phyloP scores from a whole-genome alignment of 257 asterid species.

The Dorcoceras hygrometricum region DNA sequence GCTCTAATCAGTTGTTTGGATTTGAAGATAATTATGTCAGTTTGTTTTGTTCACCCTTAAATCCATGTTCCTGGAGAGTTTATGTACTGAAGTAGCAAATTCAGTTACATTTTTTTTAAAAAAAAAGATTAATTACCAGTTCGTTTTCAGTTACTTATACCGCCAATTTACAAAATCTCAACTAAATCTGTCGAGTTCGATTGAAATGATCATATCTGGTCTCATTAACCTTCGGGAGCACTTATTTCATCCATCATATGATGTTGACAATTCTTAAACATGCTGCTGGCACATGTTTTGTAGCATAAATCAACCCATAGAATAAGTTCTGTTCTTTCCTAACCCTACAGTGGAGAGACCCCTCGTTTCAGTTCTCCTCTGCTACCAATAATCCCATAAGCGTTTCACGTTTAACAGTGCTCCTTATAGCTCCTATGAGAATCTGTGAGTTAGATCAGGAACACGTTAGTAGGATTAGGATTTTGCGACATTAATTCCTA shows the following conservation, averaged over 20 bases:
- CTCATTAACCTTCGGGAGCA: neutral
- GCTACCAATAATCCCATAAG: neutral
- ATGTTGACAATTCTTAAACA: neutral
- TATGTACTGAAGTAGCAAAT: too few relatives aligned
- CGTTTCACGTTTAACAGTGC: neutral
- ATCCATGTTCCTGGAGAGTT: too few relatives aligned
- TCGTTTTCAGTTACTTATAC: constrained; percentile 6
- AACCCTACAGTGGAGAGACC: neutral
- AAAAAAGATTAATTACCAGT: constrained; percentile 3
- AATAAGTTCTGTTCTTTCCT: neutral
- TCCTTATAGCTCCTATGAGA: neutral
- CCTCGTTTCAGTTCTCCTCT: neutral
- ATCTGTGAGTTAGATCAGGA: neutral
- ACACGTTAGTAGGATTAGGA: neutral
- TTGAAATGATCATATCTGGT: constrained; percentile 2
- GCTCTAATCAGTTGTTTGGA: too few relatives aligned
- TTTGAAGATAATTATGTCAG: too few relatives aligned
- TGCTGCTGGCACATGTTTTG: too few relatives aligned
- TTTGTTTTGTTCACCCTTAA: too few relatives aligned
- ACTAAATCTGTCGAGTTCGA: neutral
- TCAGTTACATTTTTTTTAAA: neutral
- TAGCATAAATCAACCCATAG: too few relatives aligned
- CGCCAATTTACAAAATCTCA: too few relatives aligned
- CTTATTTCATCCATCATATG: constrained; percentile 8
- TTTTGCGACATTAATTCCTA: neutral